Conservation (phyloP, 2,329 filamentous ascomycete species). For the Sporothrix inflata region DNA sequence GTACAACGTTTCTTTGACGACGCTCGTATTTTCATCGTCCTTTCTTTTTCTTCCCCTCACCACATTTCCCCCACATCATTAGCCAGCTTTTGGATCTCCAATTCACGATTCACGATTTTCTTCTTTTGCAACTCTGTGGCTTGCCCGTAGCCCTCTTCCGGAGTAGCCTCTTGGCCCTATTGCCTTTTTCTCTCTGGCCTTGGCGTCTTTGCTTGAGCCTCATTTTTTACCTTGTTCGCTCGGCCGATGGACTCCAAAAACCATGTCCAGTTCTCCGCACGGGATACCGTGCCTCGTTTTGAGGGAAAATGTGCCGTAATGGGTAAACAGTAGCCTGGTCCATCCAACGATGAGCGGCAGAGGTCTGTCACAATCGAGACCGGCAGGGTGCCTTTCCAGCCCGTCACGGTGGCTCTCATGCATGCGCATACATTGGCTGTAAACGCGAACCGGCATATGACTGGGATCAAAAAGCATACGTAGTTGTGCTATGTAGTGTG, state of each 20-base stretch:
- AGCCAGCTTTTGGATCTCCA: not conserved
- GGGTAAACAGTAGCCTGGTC: not conserved
- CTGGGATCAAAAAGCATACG: too few species aligned
- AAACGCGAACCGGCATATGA: not conserved
- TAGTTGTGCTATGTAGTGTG: not conserved
- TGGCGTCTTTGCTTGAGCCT: not conserved
- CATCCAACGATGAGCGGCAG: not conserved
- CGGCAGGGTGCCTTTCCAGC: not conserved
- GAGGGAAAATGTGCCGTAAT: not conserved
- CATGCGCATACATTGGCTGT: not conserved
- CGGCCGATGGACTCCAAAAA: not conserved
- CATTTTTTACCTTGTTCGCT: not conserved
- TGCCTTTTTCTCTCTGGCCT: slow-evolving; percentile 1
- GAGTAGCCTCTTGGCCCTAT: slow-evolving; percentile 20
- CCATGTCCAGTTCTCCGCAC: not conserved
- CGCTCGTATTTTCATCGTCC: not conserved
- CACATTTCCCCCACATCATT: not conserved
- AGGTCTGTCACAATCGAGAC: not conserved
- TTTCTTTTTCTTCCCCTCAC: not conserved
- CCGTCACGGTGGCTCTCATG: too few species aligned
- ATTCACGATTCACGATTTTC: not conserved
- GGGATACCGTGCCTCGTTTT: not conserved
- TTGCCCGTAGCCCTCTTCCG: not conserved
- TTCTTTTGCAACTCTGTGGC: slow-evolving; percentile 10
- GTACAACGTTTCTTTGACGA: not conserved